Evolutionary conservation across 257 asterid species (phyloP), one percentile per base, ranked within the genome.

Genomic region (Solanum phureja): DNA sequence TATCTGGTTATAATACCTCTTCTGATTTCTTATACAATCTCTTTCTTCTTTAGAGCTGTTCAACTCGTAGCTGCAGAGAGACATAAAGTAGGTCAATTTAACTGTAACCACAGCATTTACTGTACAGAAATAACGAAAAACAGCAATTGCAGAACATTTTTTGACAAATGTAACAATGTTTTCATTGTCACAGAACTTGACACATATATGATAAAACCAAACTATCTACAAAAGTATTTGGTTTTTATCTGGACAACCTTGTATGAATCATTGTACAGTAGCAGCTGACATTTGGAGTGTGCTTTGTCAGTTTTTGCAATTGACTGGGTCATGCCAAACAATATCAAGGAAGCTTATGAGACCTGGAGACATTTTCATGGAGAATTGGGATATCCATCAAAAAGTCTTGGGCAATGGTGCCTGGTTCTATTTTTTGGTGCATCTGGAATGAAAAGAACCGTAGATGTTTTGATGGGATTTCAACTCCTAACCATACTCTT

Each of bases 21-120:
- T 95, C 89, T 87, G 91, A 86, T 91, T 89, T 91, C 88, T 93
- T 73, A 93, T 87, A 49, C 66, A 87, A 79, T 96, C 95, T 92
- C 98, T 93, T 91, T 96, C 98, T 91, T 93, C 98, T 92, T 90
- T 90, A 87, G 97, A 90, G 90, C 94, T 93, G 89, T 89, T 90
- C 89, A 95, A 91, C 83, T 93, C 98, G 90, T 93, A 96, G 88
- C 99, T 96, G 98, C 95, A 90, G 90, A 89, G 83, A 79, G 14
- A 79, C 74, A 62, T 12, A 87, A 81, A 83, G 49, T 89, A 69
- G 72, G 56, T 72, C 83, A 52, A 37, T 66, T 19, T 31, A 73
- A 60, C 75, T n/a, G 64, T 19, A 49, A 82, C 31, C 86, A 82
- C 5, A 16, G 27, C 42, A 8, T 46, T 44, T 24, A 16, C 44